Evolutionary conservation across 2,329 filamentous ascomycete genomes (phyloP).

Genomic region (Magnaporthales sp.): DNA sequence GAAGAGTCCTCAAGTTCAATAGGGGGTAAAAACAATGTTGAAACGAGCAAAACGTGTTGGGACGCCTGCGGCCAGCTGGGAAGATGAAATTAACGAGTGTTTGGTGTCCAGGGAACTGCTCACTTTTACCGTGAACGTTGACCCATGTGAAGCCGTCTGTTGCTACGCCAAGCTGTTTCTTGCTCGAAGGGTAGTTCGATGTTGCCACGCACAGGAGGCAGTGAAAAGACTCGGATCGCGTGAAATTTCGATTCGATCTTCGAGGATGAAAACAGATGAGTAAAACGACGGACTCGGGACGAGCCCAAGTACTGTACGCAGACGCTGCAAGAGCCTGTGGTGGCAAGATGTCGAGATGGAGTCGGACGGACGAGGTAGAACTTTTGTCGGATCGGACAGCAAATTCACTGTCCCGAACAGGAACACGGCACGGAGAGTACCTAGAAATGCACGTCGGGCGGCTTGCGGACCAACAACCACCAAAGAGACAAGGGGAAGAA

Average conservation of each 20-base stretch:
- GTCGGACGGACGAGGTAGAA: neutral
- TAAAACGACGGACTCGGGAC: neutral
- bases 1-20: neutral
- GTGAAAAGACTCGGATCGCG: neutral
- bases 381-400: neutral
- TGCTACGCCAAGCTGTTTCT: constrained; percentile 5
- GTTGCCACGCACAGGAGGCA: neutral
- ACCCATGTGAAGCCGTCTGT: constrained; percentile 6
- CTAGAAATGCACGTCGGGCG: neutral
- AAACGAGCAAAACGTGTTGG: constrained; percentile 21
- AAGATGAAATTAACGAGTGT: constrained; percentile 29
- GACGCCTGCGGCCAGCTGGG: constrained; percentile 46
- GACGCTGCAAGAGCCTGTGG: constrained; percentile 7
- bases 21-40: neutral
- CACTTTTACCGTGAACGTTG: constrained; percentile 37
- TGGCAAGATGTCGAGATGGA: constrained; percentile 7
- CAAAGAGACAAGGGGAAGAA: neutral
- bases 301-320: neutral
- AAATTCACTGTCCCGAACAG: neutral
- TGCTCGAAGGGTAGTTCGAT: neutral
- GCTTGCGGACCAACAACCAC: neutral
- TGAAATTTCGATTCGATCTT: neutral
- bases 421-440: neutral
- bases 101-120: constrained; percentile 28
- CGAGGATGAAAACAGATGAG: neutral